Evolutionary conservation across 1,139 yeast genomes (phyloP).

Genomic region (Zhuliangozyma blackwelliae): DNA sequence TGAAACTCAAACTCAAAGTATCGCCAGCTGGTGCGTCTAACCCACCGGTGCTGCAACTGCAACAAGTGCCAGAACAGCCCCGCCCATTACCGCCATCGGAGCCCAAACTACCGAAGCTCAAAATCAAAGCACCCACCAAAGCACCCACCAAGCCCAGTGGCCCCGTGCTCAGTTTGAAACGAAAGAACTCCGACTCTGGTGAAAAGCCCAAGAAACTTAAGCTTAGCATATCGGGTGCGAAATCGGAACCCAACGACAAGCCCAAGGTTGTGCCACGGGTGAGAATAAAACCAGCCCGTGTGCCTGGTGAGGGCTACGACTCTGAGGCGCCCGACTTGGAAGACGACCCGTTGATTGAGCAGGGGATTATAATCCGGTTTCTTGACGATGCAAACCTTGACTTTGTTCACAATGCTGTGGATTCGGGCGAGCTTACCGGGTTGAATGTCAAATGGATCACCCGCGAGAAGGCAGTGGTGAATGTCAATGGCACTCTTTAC

Average conservation of each 20-base stretch:
- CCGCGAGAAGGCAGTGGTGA: conserved; percentile 67
- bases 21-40: conserved; percentile 13
- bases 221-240: conserved; percentile 14
- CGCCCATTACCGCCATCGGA: conserved; percentile 1
- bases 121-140: conserved; percentile 24
- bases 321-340: conserved; percentile 96
- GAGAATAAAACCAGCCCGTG: conserved; percentile 75
- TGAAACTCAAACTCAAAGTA: conserved; percentile 23
- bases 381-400: conserved; percentile 77
- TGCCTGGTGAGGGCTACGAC: conserved; percentile 95
- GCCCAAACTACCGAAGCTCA: conserved; percentile 20
- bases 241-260: conserved; percentile 12
- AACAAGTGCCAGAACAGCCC: conserved; percentile 3
- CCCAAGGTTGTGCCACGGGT: conserved; percentile 50
- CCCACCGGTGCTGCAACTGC: conserved; percentile 3
- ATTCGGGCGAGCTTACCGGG: conserved; percentile 73
- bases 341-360: conserved; percentile 90
- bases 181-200: conserved; percentile 8
- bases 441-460: conserved; percentile 80
- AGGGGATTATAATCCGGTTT: conserved; percentile 76
- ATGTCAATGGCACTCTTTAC: conserved; percentile 53
- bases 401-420: conserved; percentile 72
- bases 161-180: conserved; percentile 4
- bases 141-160: conserved; percentile 4
- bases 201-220: conserved; percentile 20